Evolutionary conservation across 495 filamentous ascomycete species (phyloP), one percentile per base, ranked within the genome.

Genomic region (Tuber borchii): DNA sequence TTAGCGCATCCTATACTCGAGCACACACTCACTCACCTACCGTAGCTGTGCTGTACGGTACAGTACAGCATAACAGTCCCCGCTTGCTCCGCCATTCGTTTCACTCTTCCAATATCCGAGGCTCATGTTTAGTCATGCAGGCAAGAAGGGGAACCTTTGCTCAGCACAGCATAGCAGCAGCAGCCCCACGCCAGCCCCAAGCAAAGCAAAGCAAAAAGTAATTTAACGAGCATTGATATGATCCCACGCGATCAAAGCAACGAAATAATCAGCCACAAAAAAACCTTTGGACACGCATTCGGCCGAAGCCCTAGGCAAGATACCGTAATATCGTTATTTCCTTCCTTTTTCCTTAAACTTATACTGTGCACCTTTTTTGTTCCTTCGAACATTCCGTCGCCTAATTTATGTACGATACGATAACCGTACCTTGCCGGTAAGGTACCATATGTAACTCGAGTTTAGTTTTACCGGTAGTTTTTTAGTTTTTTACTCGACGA

Each of bases 311-410:
- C 2, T 8, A 61, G n/a, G 51, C 51, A 61, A 61, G 51, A n/a
- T n/a, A 51, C 20, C 19, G 19, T 22, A 22, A 37, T 37, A 37
- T 37, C 34, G 34, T 37, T 37, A 37, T 37, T 37, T 37, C 34
- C 34, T 37, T 37, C 34, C 34, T 37, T 37, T 37, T 37, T 37
- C 34, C 34, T 37, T 37, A 37, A 37, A 37, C 34, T 48, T 2
- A 26, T 26, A n/a, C 22, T 26, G 0, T 37, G 34, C 34, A 37
- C 34, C 34, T 56, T 56, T 12, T 61, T 61, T 31, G 0, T 1
- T 61, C 3, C 9, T 61, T 61, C n/a, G 2, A 79, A 79, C 61
- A 79, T 79, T 79, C 77, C 51, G 70, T 79, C 77, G 77, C 51
- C 77, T 79, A 79, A 2, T 2, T 2, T 37, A 37, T 74, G 76